Base-by-base conservation (phyloP, 2,329 filamentous ascomycete genomes). In the Alternaria burnsii region DNA sequence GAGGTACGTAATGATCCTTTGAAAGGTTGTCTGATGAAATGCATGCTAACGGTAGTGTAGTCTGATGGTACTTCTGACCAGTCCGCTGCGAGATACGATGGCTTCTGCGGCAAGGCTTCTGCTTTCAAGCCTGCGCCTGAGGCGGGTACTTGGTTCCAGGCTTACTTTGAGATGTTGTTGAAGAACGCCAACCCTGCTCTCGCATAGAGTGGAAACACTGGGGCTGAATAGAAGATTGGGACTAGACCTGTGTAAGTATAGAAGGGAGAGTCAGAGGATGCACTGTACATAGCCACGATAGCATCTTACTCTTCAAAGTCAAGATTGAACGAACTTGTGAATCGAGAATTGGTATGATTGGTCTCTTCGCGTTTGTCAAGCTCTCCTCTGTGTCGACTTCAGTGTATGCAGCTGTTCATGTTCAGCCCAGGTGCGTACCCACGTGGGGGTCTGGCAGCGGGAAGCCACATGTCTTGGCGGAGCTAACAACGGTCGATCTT, bases 121-220 rank as follows among this genome's bases (percentile, higher is more conserved):
- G 78, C 88, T 2, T 79, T 90, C 41, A 75, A 86, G 76, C 89
- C 89, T 2, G 88, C 89, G 1, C 89, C 89, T 30, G 88, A 92
- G 77, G 89, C 90, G 10, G 89, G 90, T 30, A 79, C 82, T 9
- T 92, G 89, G 89, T 90, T 90, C 76, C 76, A 84, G 70, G 82
- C 81, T 7, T 78, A 82, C 70, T 77, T 79, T 36, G 60, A 76
- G 63, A 71, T 69, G 67, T 62, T 78, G 18, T 61, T 77, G 3
- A 64, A 62, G 60, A 79, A 81, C 55, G 78, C 73, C 5, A 74
- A 70, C 63, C 72, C 79, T 40, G 28, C 65, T 60, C 68, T 72
- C 51, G 68, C 67, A 47, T 71, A 59, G n/a, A 1, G 10, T 5
- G 18, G 26, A 36, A 10, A 16, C 0, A 11, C 1, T 16, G 18